Evolutionary conservation across 192 early-diverging fungal genomes (phyloP), one percentile per base, ranked within the genome.

Genomic region (Backusella liffmaniae): DNA sequence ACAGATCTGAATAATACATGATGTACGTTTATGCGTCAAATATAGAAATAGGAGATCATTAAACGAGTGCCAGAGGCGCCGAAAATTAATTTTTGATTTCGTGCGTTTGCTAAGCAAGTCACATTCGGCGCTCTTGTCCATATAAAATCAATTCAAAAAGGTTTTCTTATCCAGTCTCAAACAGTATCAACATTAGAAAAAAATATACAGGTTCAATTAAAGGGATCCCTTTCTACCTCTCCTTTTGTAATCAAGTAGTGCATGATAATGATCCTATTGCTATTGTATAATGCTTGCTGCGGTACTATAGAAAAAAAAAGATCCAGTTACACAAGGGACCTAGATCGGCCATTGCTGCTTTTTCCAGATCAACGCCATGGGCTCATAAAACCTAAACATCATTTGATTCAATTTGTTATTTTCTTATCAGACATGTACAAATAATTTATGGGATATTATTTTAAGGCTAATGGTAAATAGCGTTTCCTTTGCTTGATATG

Each of bases 61-160:
- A n/a, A 62, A 62, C 0, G 56, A 53, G 56, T 23, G 26, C 29
- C 8, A 0, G 56, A 62, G 53, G 23, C 56, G 56, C 56, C 56
- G 56, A 62, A 62, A 62, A 29, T 29, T 62, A 62, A 29, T 29
- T 62, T 29, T 62, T 62, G 56, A 62, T 62, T 62, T 62, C 23
- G 56, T 62, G 42, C 46, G 46, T n/a, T 18, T 29, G 56, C 21
- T 62, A 62, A 62, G 56, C 56, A 62, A 62, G 56, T 62, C 56
- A 62, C 56, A 62, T 62, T 62, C 56, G 56, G 56, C 56, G 56
- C 56, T 62, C 23, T 2, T 29, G 12, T 62, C 56, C 56, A 62
- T 3, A 59, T 26, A 29, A 26, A 59, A 59, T 26, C 23, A 26
- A 59, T 26, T 26, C 23, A 59, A 26, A 26, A 23, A 23, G 1